phyloP scores from a whole-genome alignment of 805 yeast species.

The Yamadazyma akitaensis region DNA sequence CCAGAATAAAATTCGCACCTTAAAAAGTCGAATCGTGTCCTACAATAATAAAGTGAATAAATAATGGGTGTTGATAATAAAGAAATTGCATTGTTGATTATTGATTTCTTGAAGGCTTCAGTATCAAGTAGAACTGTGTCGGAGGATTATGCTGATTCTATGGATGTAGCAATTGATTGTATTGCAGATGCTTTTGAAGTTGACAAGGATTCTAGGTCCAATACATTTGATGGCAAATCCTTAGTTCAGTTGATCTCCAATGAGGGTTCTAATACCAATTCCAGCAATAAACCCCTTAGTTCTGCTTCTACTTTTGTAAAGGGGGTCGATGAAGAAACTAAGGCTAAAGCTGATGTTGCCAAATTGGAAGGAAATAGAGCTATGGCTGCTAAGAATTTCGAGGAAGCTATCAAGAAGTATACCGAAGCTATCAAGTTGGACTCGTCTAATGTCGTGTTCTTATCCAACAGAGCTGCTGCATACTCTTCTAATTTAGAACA shows the following conservation, averaged over 20 bases:
- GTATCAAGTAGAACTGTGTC: conserved; percentile 60
- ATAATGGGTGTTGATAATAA: conserved; percentile 50
- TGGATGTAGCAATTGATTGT: conserved; percentile 93
- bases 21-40: background rate
- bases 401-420: conserved; percentile 70
- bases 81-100: conserved; percentile 70
- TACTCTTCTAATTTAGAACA: conserved; percentile 75
- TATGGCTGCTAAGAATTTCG: conserved; percentile 74
- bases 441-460: conserved; percentile 75
- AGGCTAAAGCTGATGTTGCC: conserved; percentile 75
- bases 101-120: conserved; percentile 62
- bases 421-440: conserved; percentile 72
- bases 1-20: conserved; percentile 5
- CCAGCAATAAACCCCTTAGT: conserved; percentile 3
- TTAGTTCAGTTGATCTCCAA: conserved; percentile 43
- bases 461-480: conserved; percentile 96
- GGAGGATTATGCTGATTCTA: conserved; percentile 80
- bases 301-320: conserved; percentile 4
- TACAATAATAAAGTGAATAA: background rate
- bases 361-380: conserved; percentile 88
- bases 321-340: conserved; percentile 50
- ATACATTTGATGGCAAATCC: conserved; percentile 36
- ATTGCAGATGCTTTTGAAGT: conserved; percentile 82
- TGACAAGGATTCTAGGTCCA: conserved; percentile 44
- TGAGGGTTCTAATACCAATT: conserved; percentile 8